Percentiles rank a stretch among this genome's conserved stretches.
These are phyloP conservation scores for Fusarium chuoi DNA, from an alignment of 2,329 filamentous ascomycete genomes.

Conservation along the genomic window DNA sequence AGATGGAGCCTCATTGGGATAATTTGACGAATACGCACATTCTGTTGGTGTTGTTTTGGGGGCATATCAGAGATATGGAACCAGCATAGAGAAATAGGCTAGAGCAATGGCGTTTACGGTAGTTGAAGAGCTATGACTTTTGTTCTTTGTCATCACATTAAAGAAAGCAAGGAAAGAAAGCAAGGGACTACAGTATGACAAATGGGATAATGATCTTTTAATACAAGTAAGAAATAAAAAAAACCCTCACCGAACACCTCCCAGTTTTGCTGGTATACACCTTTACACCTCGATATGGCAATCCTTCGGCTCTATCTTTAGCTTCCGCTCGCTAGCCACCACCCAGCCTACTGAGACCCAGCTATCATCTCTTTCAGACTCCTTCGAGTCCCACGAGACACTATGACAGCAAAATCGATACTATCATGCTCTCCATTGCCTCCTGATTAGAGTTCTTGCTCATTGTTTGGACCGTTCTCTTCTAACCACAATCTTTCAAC, in stretches of 20 bases:
- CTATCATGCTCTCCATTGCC: neutral
- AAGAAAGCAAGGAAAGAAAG: neutral
- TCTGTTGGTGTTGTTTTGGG: neutral
- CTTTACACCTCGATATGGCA: too few relatives aligned
- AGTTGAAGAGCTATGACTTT: neutral
- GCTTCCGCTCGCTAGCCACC: neutral
- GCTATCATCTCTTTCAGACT: neutral
- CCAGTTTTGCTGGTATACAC: neutral
- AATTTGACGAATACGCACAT: neutral
- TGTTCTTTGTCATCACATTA: neutral
- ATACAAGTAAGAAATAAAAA: neutral
- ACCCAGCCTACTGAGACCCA: neutral
- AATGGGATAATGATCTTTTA: neutral
- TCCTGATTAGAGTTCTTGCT: neutral
- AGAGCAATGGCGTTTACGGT: neutral
- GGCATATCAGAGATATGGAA: neutral
- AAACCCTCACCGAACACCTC: fast-evolving
- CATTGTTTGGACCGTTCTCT: too few relatives aligned
- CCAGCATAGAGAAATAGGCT: neutral
- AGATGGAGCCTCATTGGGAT: neutral
- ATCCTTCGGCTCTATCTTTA: neutral
- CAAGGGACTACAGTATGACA: neutral
- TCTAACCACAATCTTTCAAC: neutral
- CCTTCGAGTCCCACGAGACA: neutral
- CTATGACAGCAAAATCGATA: neutral